Evolutionary conservation across 495 filamentous ascomycete genomes (phyloP).

Genomic region (Aspergillus panamensis): DNA sequence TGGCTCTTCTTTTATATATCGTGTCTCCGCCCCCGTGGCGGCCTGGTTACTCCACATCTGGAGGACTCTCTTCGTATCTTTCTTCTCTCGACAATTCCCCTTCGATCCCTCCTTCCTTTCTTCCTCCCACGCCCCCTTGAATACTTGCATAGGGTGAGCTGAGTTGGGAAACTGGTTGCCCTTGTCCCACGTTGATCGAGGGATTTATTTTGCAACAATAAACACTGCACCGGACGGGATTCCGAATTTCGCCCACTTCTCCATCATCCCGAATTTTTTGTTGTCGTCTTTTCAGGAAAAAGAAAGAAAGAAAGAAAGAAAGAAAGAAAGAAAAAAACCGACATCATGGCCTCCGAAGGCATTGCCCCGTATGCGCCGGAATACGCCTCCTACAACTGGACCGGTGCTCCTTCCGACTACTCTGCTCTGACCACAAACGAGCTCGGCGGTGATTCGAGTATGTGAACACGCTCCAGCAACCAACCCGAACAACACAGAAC

Average conservation of each 20-base stretch:
- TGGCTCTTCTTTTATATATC: conserved; percentile 30
- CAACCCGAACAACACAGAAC: background rate
- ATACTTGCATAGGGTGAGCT: background rate
- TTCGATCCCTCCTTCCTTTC: background rate
- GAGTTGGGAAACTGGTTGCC: background rate
- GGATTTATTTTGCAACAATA: background rate
- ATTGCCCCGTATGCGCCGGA: conserved; percentile 35
- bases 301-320: background rate
- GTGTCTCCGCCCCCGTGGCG: conserved; percentile 29
- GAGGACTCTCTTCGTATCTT: conserved; percentile 18
- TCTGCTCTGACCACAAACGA: conserved; percentile 64
- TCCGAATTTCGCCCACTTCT: too few relatives aligned
- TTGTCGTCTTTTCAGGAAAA: background rate
- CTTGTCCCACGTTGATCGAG: conserved; percentile 15
- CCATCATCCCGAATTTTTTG: too few relatives aligned
- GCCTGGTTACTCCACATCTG: conserved; percentile 27
- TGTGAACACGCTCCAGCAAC: conserved; percentile 5
- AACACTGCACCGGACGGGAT: background rate
- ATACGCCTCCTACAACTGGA: conserved; percentile 72
- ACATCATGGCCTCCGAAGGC: conserved; percentile 17
- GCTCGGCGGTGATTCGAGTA: conserved; percentile 80
- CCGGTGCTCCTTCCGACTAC: conserved; percentile 70
- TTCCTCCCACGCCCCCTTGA: background rate
- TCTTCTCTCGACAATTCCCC: conserved; percentile 13
- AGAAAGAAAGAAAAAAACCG: too few relatives aligned